These are phyloP conservation scores for Didymella pomorum DNA, from an alignment of 2,329 filamentous ascomycete species.

Conservation along the genomic window DNA sequence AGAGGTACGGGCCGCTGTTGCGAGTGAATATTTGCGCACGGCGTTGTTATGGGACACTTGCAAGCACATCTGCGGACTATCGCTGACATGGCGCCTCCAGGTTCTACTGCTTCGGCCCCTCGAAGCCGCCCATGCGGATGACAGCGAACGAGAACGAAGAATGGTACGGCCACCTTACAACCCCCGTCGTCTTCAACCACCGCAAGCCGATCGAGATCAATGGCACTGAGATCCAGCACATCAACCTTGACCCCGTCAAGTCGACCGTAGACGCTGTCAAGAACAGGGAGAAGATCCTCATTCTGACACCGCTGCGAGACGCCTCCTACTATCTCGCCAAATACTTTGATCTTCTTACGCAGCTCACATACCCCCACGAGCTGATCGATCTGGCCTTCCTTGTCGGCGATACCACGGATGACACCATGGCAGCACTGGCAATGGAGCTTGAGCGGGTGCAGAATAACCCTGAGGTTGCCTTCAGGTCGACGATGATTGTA, in stretches of 20 bases:
- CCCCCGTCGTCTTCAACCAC: constrained; percentile 95
- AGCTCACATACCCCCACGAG: constrained; percentile 92
- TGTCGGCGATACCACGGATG: constrained; percentile 88
- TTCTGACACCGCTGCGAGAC: constrained; percentile 92
- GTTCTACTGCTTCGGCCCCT: constrained; percentile 96
- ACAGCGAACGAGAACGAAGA: constrained; percentile 85
- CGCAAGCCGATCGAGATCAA: constrained; percentile 89
- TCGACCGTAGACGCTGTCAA: constrained; percentile 79
- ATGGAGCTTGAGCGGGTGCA: constrained; percentile 90
- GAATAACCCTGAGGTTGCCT: constrained; percentile 78
- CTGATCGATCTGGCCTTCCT: constrained; percentile 96
- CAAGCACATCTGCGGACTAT: not conserved
- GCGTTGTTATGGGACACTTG: constrained; percentile 7
- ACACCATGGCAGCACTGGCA: constrained; percentile 86
- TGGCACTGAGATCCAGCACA: constrained; percentile 75
- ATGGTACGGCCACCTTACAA: constrained; percentile 89
- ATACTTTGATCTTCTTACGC: constrained; percentile 90
- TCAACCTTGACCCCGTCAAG: constrained; percentile 84
- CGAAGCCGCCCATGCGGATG: constrained; percentile 97
- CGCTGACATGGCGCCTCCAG: constrained; percentile 59
- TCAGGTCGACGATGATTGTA: constrained; percentile 83
- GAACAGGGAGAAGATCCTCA: constrained; percentile 87
- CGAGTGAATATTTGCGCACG: not conserved
- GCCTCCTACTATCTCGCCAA: constrained; percentile 81
- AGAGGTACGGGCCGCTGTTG: constrained; percentile 69